Evolutionary conservation across 225 moss, liverwort and hornwort genomes (phyloP).

Genomic region (Antitrichia curtipendula): DNA sequence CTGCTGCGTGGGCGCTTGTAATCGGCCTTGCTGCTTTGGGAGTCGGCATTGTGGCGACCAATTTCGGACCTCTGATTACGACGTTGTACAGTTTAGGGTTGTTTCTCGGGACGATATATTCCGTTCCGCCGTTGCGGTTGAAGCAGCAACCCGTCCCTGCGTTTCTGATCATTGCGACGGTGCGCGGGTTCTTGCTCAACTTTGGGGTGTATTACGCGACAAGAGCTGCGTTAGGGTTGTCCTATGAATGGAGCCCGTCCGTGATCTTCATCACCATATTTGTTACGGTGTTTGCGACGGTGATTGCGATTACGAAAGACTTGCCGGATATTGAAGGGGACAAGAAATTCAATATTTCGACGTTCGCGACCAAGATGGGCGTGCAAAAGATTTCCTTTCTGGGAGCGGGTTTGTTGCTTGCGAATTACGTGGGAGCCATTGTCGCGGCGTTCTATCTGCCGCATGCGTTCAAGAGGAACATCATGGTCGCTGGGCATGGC

Average conservation of each 20-base stretch:
- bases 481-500: slow-evolving; percentile 64
- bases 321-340: slow-evolving; percentile 86
- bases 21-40: slow-evolving; percentile 48
- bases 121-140: slow-evolving; percentile 75
- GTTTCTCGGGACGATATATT: slow-evolving; percentile 72
- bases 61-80: slow-evolving; percentile 78
- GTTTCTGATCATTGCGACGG: slow-evolving; percentile 83
- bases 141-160: slow-evolving; percentile 84
- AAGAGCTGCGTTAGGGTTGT: slow-evolving; percentile 69
- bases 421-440: slow-evolving; percentile 71
- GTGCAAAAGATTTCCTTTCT: slow-evolving; percentile 66
- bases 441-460: slow-evolving; percentile 55
- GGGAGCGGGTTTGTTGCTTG: slow-evolving; percentile 54
- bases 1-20: slow-evolving; percentile 71
- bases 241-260: slow-evolving; percentile 69
- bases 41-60: slow-evolving; percentile 51
- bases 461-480: slow-evolving; percentile 40
- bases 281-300: slow-evolving; percentile 85
- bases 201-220: slow-evolving; percentile 95
- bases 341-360: slow-evolving; percentile 67
- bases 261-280: slow-evolving; percentile 87
- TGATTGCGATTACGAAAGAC: slow-evolving; percentile 91
- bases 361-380: slow-evolving; percentile 73
- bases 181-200: slow-evolving; percentile 83
- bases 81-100: slow-evolving; percentile 52